Evolutionary conservation across 179 eudicot species (phyloP), one percentile per base, ranked within the genome.

Genomic region (Beta corolliflora): DNA sequence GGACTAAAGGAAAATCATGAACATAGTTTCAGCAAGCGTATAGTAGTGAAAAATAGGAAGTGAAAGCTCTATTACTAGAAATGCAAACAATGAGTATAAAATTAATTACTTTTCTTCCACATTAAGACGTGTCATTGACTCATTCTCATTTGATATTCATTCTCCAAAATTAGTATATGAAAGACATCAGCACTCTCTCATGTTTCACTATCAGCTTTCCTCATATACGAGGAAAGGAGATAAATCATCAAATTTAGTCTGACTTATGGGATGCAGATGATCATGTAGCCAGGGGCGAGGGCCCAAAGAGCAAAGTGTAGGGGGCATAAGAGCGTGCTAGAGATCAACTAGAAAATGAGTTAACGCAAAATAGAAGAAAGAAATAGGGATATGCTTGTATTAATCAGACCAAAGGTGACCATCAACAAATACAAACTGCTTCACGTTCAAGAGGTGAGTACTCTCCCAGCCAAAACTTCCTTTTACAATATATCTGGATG

Each of bases 1-100:
- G 91, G 55, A 95, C 98, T 93, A 77, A 44, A 70, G 41, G 5
- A 77, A 61, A 67, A 60, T 23, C 1, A 70, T 13, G 48, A 48
- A 73, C 36, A 65, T 25, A 54, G 8, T 10, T 19, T 77, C 76
- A 73, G 45, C 61, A 73, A 53, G 61, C 15, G n/a, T 25, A 23
- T 29, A 73, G 45, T 6, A 58, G 68, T 41, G 23, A 59, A 76
- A 58, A 52, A 11, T 12, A 18, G 3, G 44, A 65, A n/a, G 5
- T 70, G 9, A 7, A 75, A 25, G 48, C 19, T 59, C 16, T 44
- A 14, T 18, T 36, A 59, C 14, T 73, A 36, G 21, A 55, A 14
- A 19, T 48, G n/a, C 31, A 7, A 31, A 73, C 8, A 5, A 29
- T 52, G 13, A 52, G 48, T 71, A 16, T 1, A 74, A 19, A 1